A percentile compares a stretch with the other conserved stretches of the same genome.
Conservation (phyloP, 768 basidiomycete species). For the Rubroboletus satanas region DNA sequence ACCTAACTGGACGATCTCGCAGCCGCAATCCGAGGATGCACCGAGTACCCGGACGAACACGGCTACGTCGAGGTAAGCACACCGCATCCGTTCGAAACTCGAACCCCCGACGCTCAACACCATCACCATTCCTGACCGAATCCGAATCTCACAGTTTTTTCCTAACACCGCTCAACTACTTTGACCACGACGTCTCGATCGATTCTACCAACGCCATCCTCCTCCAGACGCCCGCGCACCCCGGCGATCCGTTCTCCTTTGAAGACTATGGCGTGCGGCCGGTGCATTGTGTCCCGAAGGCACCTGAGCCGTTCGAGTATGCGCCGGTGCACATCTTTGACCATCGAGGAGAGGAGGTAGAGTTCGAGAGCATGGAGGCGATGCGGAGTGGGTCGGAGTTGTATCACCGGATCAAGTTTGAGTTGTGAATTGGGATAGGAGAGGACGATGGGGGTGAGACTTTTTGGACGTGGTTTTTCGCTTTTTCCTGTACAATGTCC, state of each 20-base stretch:
- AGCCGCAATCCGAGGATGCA: constrained; percentile 63
- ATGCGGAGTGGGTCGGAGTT: constrained; percentile 39
- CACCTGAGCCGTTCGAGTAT: constrained; percentile 39
- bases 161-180: constrained; percentile 61
- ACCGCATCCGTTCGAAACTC: neutral
- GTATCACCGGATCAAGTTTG: constrained; percentile 38
- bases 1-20: neutral
- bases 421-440: constrained; percentile 5
- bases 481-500: neutral
- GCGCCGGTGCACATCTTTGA: constrained; percentile 32
- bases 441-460: no score
- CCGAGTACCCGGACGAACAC: constrained; percentile 57
- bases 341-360: constrained; percentile 31
- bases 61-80: constrained; percentile 48
- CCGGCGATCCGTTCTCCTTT: constrained; percentile 38
- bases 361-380: constrained; percentile 33
- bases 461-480: neutral
- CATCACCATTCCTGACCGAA: neutral
- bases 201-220: constrained; percentile 53
- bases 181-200: constrained; percentile 59
- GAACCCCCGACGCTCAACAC: neutral
- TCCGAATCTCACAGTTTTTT: constrained; percentile 40
- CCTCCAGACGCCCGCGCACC: constrained; percentile 36
- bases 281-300: constrained; percentile 37
- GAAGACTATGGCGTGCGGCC: constrained; percentile 53